Evolutionary conservation across 805 yeast species (phyloP).

Genomic region (Lachancea mirantina): DNA sequence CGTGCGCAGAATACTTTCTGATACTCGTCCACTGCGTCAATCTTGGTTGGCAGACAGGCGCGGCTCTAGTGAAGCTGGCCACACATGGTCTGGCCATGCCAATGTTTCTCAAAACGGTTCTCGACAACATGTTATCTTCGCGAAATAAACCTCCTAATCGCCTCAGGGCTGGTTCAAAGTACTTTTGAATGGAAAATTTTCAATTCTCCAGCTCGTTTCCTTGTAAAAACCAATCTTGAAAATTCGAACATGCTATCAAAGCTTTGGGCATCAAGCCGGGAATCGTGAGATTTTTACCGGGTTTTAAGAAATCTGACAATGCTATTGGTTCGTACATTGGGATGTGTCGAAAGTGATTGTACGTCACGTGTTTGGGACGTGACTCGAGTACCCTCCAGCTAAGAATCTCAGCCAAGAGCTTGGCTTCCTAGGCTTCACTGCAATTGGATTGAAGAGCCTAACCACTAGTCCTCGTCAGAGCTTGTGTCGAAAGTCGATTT

Average conservation of each 20-base stretch:
- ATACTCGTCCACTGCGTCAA: conserved; percentile 19
- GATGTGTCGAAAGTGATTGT: not conserved
- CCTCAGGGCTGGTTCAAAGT: no score
- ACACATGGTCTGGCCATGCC: conserved; percentile 13
- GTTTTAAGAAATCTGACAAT: not conserved
- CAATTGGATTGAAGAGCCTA: no score
- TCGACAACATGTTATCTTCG: conserved; percentile 18
- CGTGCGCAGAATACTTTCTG: conserved; percentile 76
- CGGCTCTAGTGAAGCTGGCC: conserved; percentile 5
- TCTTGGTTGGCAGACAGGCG: conserved; percentile 9
- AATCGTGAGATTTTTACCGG: conserved; percentile 2
- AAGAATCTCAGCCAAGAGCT: no score
- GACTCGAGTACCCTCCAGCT: conserved; percentile 17
- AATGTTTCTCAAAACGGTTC: conserved; percentile 18
- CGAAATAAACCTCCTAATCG: not conserved
- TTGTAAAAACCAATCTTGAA: no score
- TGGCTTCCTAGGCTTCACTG: no score
- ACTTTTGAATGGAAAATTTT: no score
- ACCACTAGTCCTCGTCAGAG: no score
- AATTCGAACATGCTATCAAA: not conserved
- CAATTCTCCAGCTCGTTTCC: no score
- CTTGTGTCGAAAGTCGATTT: conserved; percentile 34
- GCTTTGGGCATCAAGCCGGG: not conserved
- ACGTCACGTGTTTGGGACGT: not conserved
- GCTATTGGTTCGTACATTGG: not conserved